Evolutionary conservation across 2,329 filamentous ascomycete species (phyloP).

Genomic region (Paraphoma sp.): DNA sequence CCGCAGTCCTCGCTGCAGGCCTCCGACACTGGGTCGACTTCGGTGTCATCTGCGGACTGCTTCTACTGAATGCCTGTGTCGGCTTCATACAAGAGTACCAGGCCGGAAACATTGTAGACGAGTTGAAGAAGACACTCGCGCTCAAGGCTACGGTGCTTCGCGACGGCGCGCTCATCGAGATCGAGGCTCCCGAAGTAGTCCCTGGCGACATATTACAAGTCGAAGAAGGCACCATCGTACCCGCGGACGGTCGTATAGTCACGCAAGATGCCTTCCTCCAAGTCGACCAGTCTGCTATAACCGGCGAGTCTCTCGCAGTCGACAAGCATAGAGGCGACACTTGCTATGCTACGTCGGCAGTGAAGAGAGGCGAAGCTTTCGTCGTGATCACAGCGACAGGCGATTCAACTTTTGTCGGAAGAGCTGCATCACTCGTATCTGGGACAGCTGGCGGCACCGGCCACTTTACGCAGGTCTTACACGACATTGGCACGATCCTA

Average conservation of each 20-base stretch:
- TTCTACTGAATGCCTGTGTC: conserved; percentile 83
- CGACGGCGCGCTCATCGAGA: conserved; percentile 77
- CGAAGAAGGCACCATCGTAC: conserved; percentile 90
- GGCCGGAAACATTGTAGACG: conserved; percentile 87
- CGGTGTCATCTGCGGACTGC: conserved; percentile 84
- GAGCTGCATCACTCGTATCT: conserved; percentile 84
- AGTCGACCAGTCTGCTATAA: conserved; percentile 91
- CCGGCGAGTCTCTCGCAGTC: conserved; percentile 88
- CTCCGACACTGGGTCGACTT: conserved; percentile 92
- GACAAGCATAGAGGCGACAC: conserved; percentile 84
- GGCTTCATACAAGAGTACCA: conserved; percentile 91
- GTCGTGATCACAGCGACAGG: conserved; percentile 83
- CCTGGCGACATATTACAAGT: conserved; percentile 89
- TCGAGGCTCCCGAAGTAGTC: conserved; percentile 83
- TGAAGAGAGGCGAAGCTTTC: conserved; percentile 90
- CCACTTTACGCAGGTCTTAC: conserved; percentile 91
- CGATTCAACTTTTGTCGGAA: conserved; percentile 90
- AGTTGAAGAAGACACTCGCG: conserved; percentile 88
- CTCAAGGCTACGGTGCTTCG: conserved; percentile 87
- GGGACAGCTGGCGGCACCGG: conserved; percentile 75
- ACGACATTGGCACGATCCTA: conserved; percentile 82
- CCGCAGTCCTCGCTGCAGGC: conserved; percentile 81
- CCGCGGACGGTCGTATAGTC: conserved; percentile 85
- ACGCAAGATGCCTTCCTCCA: conserved; percentile 85
- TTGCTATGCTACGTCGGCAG: conserved; percentile 83